Conservation (phyloP, 352 stramenopile genomes). For the Globisporangium heterothallicum region DNA sequence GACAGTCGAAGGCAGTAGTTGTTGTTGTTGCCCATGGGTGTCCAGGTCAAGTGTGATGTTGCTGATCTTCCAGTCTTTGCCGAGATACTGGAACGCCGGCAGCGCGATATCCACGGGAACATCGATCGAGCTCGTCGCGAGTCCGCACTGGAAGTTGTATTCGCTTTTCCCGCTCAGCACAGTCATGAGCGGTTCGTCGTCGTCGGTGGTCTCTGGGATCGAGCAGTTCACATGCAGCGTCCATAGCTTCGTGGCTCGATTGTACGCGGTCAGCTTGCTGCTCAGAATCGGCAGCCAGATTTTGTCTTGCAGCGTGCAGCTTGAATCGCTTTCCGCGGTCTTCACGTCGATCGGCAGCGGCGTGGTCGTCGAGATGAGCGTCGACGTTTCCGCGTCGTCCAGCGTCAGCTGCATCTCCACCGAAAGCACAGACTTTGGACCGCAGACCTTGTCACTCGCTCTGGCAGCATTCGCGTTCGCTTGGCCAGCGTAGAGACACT, state of each 20-base stretch:
- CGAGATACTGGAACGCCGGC: slow-evolving; percentile 13
- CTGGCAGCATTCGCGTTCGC: not conserved
- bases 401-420: slow-evolving; percentile 16
- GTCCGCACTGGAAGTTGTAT: slow-evolving; percentile 11
- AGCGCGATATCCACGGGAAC: slow-evolving; percentile 15
- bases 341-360: slow-evolving; percentile 9
- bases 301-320: slow-evolving; percentile 15
- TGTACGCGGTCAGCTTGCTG: slow-evolving; percentile 13
- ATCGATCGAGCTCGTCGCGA: slow-evolving; percentile 10
- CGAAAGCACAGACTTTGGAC: slow-evolving; percentile 10
- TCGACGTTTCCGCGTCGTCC: slow-evolving; percentile 4
- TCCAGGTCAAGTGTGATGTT: slow-evolving; percentile 11
- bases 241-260: slow-evolving; percentile 11
- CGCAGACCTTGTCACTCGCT: slow-evolving; percentile 6
- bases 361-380: not conserved
- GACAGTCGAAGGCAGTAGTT: slow-evolving; percentile 6
- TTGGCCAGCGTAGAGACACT: slow-evolving; percentile 2
- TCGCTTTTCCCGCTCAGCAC: slow-evolving; percentile 10
- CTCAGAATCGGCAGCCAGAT: slow-evolving; percentile 10
- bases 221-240: slow-evolving; percentile 19
- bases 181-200: slow-evolving; percentile 4
- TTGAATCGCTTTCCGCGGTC: slow-evolving; percentile 13
- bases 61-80: slow-evolving; percentile 15
- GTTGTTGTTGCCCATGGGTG: not conserved
- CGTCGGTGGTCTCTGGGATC: slow-evolving; percentile 6